These are phyloP conservation scores for Tulasnella sp. DNA, from an alignment of 768 basidiomycete species.

Conservation along the genomic window DNA sequence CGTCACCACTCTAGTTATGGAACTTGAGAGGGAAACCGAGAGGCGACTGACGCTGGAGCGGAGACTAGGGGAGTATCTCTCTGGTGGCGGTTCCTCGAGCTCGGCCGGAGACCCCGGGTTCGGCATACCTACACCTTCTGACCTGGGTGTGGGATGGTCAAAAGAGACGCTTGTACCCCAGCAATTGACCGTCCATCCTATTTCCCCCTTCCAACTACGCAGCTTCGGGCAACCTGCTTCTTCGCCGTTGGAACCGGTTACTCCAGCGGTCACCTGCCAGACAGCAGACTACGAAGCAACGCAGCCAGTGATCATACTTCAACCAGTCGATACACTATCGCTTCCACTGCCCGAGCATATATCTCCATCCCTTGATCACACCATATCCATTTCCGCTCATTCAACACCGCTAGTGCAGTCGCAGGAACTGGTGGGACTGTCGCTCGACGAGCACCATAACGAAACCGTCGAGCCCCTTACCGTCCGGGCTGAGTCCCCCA, in stretches of 20 bases:
- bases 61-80: conserved; percentile 9
- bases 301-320: no score
- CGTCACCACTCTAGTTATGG: conserved; percentile 42
- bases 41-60: conserved; percentile 39
- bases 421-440: no score
- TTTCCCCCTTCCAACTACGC: conserved; percentile 3
- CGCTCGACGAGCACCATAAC: no score
- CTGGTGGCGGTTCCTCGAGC: not conserved
- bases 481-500: no score
- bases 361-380: no score
- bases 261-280: no score
- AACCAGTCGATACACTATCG: no score
- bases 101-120: not conserved
- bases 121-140: not conserved
- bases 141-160: conserved; percentile 15
- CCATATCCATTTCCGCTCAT: no score
- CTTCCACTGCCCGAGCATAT: no score
- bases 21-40: conserved; percentile 47
- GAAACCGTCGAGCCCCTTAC: no score
- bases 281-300: no score
- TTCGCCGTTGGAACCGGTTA: conserved; percentile 34
- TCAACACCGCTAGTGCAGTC: no score
- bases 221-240: conserved; percentile 28
- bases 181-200: conserved; percentile 1
- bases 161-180: not conserved